Conservation (phyloP, 306 rosid genomes). For the Ceratonia siliqua region DNA sequence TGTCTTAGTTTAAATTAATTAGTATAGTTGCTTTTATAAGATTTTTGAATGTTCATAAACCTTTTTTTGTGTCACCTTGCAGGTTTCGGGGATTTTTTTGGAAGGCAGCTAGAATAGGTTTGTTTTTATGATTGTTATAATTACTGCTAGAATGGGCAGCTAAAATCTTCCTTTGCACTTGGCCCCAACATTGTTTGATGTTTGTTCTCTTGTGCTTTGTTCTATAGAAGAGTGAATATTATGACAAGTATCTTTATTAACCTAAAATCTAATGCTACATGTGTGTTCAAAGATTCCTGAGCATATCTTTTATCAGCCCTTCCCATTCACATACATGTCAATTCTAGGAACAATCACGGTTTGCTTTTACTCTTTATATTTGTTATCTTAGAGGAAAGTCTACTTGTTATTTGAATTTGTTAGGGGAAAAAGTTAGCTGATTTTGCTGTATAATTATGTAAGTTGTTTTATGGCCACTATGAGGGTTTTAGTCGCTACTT, state of each 20-base stretch:
- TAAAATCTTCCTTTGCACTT: not conserved
- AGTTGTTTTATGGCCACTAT: not conserved
- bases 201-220: not conserved
- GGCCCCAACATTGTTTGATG: not conserved
- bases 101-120: conserved; percentile 77
- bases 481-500: not conserved
- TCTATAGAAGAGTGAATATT: not conserved
- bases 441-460: not conserved
- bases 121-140: conserved; percentile 12
- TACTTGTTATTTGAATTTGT: not conserved
- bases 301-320: not conserved
- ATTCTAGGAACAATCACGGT: conserved; percentile 3
- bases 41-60: not conserved
- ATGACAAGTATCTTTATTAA: not conserved
- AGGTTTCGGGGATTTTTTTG: conserved; percentile 72
- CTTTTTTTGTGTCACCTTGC: conserved; percentile 25
- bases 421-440: not conserved
- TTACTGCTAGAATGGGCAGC: not conserved
- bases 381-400: not conserved
- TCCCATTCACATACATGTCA: not conserved
- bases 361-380: not conserved
- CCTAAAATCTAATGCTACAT: not conserved
- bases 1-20: not conserved
- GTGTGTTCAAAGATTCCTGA: not conserved
- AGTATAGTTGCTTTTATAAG: not conserved